These are phyloP conservation scores for Xylaria sp. DNA, from an alignment of 2,329 filamentous ascomycete species.

Conservation along the genomic window DNA sequence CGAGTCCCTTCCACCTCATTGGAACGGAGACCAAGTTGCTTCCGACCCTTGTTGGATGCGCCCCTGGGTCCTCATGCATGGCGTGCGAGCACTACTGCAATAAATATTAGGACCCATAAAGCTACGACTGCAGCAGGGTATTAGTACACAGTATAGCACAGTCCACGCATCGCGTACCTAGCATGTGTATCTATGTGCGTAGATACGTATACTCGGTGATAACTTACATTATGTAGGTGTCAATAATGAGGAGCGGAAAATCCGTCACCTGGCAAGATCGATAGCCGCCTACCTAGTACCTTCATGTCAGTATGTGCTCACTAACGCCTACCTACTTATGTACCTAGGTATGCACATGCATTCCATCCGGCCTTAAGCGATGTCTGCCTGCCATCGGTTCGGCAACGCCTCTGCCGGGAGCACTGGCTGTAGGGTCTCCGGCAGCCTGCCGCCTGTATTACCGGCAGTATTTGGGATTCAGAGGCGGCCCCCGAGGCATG, in stretches of 20 bases:
- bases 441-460: too few species aligned
- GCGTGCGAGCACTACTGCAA: constrained; percentile 26
- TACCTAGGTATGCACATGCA: constrained; percentile 7
- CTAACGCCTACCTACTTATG: constrained; percentile 1
- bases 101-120: constrained; percentile 13
- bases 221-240: constrained; percentile 17
- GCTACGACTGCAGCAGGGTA: constrained; percentile 14
- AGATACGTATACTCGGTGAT: too few species aligned
- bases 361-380: constrained; percentile 19
- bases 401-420: background rate
- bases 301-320: too few species aligned
- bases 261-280: too few species aligned
- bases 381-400: constrained; percentile 8
- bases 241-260: constrained; percentile 11
- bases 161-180: too few species aligned
- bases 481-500: too few species aligned
- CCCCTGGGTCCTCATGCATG: constrained; percentile 21
- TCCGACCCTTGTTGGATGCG: constrained; percentile 25
- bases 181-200: too few species aligned
- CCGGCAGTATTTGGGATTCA: too few species aligned
- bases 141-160: background rate
- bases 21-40: constrained; percentile 29
- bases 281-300: too few species aligned
- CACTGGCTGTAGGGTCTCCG: background rate
- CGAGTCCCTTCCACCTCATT: constrained; percentile 32